A percentile compares a stretch with the other conserved stretches of the same genome.
phyloP scores from a whole-genome alignment of 2,329 filamentous ascomycete species.

The Penicillium expansum region DNA sequence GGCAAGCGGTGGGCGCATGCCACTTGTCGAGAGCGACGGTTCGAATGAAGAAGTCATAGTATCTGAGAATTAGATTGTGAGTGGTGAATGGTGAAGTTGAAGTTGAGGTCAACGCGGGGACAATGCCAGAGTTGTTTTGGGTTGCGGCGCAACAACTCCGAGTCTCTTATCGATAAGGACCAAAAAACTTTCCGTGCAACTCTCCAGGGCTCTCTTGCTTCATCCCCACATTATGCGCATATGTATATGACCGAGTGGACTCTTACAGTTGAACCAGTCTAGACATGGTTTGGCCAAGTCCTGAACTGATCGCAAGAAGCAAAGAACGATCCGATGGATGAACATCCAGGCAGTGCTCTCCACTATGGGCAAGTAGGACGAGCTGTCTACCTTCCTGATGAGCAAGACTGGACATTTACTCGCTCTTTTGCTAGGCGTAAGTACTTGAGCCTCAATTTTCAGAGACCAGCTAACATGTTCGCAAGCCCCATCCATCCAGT shows the following conservation, averaged over 20 bases:
- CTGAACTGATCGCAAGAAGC: constrained; percentile 27
- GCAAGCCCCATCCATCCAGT: constrained; percentile 27
- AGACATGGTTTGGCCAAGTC: constrained; percentile 33
- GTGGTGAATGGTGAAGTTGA: neutral
- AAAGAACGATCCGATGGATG: constrained; percentile 57
- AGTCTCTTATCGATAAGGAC: constrained; percentile 27
- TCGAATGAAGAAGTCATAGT: constrained; percentile 52
- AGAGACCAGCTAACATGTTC: constrained; percentile 1
- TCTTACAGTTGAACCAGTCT: neutral
- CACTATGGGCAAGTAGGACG: constrained; percentile 58
- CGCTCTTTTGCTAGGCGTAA: constrained; percentile 36
- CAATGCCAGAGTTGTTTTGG: constrained; percentile 12
- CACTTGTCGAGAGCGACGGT: constrained; percentile 55
- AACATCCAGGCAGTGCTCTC: constrained; percentile 49
- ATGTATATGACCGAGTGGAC: constrained; percentile 1
- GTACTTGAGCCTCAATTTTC: neutral
- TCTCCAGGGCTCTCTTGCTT: neutral
- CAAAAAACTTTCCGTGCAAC: constrained; percentile 14
- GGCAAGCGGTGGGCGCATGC: constrained; percentile 52
- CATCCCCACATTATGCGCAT: constrained; percentile 1
- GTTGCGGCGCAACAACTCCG: constrained; percentile 32
- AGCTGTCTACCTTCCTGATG: constrained; percentile 50
- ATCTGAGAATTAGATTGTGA: neutral
- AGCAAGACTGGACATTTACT: constrained; percentile 50
- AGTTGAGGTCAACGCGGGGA: constrained; percentile 3